Evolutionary conservation across 352 stramenopile genomes (phyloP).

Genomic region (Saprolegnia diclina): DNA sequence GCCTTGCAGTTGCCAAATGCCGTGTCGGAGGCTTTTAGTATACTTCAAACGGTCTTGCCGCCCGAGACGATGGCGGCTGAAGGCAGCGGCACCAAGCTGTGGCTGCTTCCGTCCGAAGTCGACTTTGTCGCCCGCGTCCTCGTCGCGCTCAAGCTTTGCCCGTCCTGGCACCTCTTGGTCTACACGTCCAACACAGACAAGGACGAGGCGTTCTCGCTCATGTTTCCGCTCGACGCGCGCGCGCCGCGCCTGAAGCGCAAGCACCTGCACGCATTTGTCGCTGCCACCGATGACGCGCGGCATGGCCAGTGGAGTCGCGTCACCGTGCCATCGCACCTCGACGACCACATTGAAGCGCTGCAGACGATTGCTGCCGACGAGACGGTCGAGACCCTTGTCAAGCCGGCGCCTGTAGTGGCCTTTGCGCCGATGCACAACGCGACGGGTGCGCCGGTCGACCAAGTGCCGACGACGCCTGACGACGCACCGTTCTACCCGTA

Average conservation of each 20-base stretch:
- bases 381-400: background rate
- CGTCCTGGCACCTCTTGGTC: slow-evolving; percentile 76
- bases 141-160: slow-evolving; percentile 61
- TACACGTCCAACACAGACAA: slow-evolving; percentile 36
- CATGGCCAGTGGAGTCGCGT: background rate
- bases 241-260: slow-evolving; percentile 6
- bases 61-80: slow-evolving; percentile 24
- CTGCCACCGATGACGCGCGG: background rate
- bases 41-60: slow-evolving; percentile 51
- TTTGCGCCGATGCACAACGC: slow-evolving; percentile 8
- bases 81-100: background rate
- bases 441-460: background rate
- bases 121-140: slow-evolving; percentile 60
- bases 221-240: background rate
- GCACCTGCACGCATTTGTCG: slow-evolving; percentile 7
- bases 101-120: slow-evolving; percentile 37
- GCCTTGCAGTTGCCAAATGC: slow-evolving; percentile 51
- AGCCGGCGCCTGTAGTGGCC: background rate
- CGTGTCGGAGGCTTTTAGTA: slow-evolving; percentile 66
- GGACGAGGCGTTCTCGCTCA: background rate
- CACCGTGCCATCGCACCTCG: background rate
- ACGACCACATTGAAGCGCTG: background rate
- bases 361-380: background rate
- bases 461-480: background rate
- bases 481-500: slow-evolving; percentile 16